Evolutionary conservation across 306 rosid species (phyloP), one percentile per base, ranked within the genome.

Genomic region (Lablab purpureus): DNA sequence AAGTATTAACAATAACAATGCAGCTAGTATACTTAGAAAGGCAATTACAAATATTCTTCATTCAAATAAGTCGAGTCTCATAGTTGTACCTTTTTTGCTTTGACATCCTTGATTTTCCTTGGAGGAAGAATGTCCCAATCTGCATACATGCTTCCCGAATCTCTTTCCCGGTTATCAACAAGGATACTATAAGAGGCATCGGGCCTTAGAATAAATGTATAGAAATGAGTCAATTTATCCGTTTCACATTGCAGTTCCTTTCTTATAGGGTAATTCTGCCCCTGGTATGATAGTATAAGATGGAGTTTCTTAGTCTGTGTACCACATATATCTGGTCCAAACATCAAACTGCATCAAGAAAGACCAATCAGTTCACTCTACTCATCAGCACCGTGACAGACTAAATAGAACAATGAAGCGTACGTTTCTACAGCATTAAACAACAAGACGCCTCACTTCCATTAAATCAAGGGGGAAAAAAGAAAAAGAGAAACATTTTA

Each of bases 111-210:
- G 63, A 95, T 91, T 86, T 95, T 92, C 79, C 91, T 80, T n/a
- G 99, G 99, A 77, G 99, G 99, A 87, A 95, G 97, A 79, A 95
- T 95, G 76, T 95, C 99, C 99, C 99, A 95, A 75, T 92, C 99
- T 21, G 90, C 41, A 68, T 95, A 95, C 96, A 95, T 86, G 86
- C 98, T 95, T 84, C 99, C 99, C 6, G 89, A 95, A 80, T 95
- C 99, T 77, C 92, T 85, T 73, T 95, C 99, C 69, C 99, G 85
- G 62, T 91, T 95, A 82, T 95, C 99, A 62, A 92, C 86, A n/a
- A 95, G 88, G 75, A 95, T 18, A 58, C 97, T 92, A 41, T 95
- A 95, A 72, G 94, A 89, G 72, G 98, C 99, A 84, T 95, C 98
- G 2, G 98, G 97, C 85, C 97, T 85, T 32, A 95, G 81, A 88